These are phyloP conservation scores for Boletus rubropictus DNA, from an alignment of 768 basidiomycete genomes.

Conservation along the genomic window DNA sequence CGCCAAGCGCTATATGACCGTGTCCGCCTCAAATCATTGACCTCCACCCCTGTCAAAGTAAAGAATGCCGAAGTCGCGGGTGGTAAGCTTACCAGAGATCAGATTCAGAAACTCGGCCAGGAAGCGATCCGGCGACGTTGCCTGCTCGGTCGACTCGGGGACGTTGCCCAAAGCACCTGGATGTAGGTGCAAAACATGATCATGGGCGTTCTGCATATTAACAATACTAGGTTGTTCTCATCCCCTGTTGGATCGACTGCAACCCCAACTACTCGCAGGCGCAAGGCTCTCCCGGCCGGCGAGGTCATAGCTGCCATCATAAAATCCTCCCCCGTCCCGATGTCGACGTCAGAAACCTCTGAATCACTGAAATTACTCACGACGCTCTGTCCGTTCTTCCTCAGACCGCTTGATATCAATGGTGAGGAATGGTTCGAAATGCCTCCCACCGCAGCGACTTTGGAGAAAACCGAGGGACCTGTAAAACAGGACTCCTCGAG, in stretches of 20 bases:
- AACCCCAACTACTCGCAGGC: slow-evolving; percentile 57
- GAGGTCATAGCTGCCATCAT: slow-evolving; percentile 67
- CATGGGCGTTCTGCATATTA: not conserved
- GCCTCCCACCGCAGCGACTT: slow-evolving; percentile 27
- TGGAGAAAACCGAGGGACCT: slow-evolving; percentile 11
- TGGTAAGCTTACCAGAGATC: slow-evolving; percentile 54
- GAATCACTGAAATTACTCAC: slow-evolving; percentile 66
- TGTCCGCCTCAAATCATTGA: slow-evolving; percentile 65
- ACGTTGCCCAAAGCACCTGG: slow-evolving; percentile 85
- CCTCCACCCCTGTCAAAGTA: slow-evolving; percentile 58
- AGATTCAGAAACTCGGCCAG: slow-evolving; percentile 65
- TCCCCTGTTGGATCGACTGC: slow-evolving; percentile 48
- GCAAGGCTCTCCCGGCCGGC: slow-evolving; percentile 59
- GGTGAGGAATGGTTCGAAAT: slow-evolving; percentile 53
- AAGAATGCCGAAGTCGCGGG: slow-evolving; percentile 37
- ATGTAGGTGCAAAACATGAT: slow-evolving; percentile 45
- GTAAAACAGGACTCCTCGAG: slow-evolving; percentile 20
- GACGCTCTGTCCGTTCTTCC: slow-evolving; percentile 75
- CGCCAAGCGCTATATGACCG: slow-evolving; percentile 80
- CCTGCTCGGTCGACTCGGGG: slow-evolving; percentile 67
- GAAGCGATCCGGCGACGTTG: slow-evolving; percentile 75
- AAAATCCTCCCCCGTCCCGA: slow-evolving; percentile 77
- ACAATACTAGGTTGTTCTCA: slow-evolving; percentile 55
- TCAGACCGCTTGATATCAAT: slow-evolving; percentile 55
- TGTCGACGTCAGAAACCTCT: slow-evolving; percentile 70